phyloP scores from a whole-genome alignment of 441 rosid genomes.

The Sinapis alba region DNA sequence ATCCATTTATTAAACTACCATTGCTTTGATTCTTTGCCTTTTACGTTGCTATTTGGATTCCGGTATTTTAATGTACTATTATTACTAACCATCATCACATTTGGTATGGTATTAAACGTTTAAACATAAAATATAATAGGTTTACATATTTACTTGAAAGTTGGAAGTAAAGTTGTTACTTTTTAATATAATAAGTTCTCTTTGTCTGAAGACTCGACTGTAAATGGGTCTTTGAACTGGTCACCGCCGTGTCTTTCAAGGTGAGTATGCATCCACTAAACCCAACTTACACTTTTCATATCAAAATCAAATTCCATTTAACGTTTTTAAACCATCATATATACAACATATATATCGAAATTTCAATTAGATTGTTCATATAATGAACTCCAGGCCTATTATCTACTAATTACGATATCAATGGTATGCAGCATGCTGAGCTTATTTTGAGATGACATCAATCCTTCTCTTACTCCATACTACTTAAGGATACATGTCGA shows the following conservation, averaged over 20 bases:
- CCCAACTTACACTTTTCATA: constrained; percentile 17
- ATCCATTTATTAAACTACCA: neutral
- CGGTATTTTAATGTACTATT: neutral
- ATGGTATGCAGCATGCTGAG: constrained; percentile 12
- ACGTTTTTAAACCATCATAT: neutral
- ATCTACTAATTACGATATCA: neutral
- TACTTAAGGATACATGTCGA: too few relatives aligned
- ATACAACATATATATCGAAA: neutral
- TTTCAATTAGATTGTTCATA: neutral
- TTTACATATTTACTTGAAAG: neutral
- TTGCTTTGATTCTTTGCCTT: neutral
- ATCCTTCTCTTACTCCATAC: neutral
- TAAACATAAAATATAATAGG: neutral
- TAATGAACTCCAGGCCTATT: neutral
- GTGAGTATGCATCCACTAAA: constrained; percentile 26
- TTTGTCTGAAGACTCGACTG: constrained; percentile 14
- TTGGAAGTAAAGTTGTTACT: constrained; percentile 3
- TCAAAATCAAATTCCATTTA: neutral
- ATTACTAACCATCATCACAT: neutral
- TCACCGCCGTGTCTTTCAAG: constrained; percentile 20
- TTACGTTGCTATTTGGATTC: neutral
- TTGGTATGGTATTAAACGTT: neutral
- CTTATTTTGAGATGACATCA: constrained; percentile 13
- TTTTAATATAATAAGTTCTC: neutral
- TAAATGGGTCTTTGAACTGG: constrained; percentile 17